Evolutionary conservation across 2,329 filamentous ascomycete genomes (phyloP), one percentile per base, ranked within the genome.

Genomic region (Leptoxyphium fumago): DNA sequence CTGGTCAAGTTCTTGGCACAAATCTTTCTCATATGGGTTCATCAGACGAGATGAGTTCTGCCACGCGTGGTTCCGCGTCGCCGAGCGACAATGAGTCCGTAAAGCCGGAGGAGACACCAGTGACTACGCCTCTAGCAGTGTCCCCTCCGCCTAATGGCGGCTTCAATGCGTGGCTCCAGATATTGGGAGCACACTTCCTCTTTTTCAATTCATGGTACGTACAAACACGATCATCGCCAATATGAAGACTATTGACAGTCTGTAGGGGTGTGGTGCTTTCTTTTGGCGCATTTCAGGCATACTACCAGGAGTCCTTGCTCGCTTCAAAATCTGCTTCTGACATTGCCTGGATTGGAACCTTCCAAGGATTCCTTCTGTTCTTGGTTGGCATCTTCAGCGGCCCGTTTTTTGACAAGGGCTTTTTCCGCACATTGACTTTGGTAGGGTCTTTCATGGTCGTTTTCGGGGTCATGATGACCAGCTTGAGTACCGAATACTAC

Each of bases 321-420:
- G 57, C 3, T 71, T 69, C 0, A 63, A 63, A 2, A 69, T 72
- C 36, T 66, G 57, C 68, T 1, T 69, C 65, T 1, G 43, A 26
- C 52, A 68, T 73, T 46, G 68, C 68, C 2, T 72, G 68, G 67
- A 66, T 71, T 21, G 68, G 69, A 7, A 64, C 64, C 0, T 52
- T 68, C 1, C 67, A 71, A 50, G 61, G 62, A 2, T 69, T 61
- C 43, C 48, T 70, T 7, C 45, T 70, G 2, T 61, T 69, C 30
- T 45, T 63, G 7, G 26, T 67, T 10, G 64, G 64, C 2, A 54
- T 62, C 11, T 53, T 70, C 21, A 58, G 59, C 7, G 56, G 63
- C 9, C 61, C 61, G 2, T 48, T 60, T 0, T 58, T 61, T 29
- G 66, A 68, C 48, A 50, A 51, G 1, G 66, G 66, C 2, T 60